Conservation (phyloP, 305 asterid species). For the Ajuga reptans region DNA sequence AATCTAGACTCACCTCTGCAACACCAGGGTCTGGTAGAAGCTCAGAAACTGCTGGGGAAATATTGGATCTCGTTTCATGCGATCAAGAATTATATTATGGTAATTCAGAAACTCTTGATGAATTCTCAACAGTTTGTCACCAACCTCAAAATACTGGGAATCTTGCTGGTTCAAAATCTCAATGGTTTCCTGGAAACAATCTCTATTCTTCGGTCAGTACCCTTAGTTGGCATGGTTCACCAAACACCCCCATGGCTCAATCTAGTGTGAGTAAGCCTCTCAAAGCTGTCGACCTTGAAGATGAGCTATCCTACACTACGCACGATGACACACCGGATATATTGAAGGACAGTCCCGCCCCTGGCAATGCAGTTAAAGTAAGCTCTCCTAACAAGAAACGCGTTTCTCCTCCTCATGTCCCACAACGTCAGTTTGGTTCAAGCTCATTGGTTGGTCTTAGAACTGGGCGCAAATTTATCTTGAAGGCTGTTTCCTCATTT, state of each 20-base stretch:
- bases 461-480: constrained; percentile 36
- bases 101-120: constrained; percentile 26
- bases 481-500: constrained; percentile 54
- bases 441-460: constrained; percentile 39
- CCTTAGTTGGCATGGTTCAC: constrained; percentile 43
- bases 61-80: constrained; percentile 33
- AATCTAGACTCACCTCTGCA: constrained; percentile 29
- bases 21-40: constrained; percentile 25
- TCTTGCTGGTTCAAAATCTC: constrained; percentile 25
- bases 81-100: constrained; percentile 31
- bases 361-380: constrained; percentile 47
- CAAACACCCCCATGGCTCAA: constrained; percentile 39
- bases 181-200: constrained; percentile 28
- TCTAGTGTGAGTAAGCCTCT: constrained; percentile 30
- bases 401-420: constrained; percentile 65
- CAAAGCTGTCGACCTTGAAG: constrained; percentile 31
- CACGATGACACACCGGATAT: constrained; percentile 66
- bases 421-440: constrained; percentile 28
- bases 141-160: constrained; percentile 20
- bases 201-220: constrained; percentile 31
- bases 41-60: constrained; percentile 30
- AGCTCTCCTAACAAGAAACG: constrained; percentile 80
- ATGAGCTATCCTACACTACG: constrained; percentile 20
- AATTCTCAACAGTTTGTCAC: constrained; percentile 26
- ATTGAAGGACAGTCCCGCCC: constrained; percentile 42